Evolutionary conservation across 1,284 basidiomycete genomes (phyloP).

Genomic region (Melampsora abietis-canadensis): DNA sequence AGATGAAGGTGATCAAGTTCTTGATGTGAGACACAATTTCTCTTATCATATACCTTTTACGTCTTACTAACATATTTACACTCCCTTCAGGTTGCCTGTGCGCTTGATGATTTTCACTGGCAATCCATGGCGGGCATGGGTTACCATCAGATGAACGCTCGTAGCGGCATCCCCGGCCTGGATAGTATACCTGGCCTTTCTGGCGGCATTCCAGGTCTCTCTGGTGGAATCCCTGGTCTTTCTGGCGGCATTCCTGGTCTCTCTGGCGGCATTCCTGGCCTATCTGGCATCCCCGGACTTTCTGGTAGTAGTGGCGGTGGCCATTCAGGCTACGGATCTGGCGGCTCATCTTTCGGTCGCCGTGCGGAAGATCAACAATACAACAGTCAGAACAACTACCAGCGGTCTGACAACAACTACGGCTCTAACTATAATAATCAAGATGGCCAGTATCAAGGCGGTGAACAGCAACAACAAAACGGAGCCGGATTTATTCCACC

Average conservation of each 20-base stretch:
- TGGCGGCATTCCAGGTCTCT: neutral
- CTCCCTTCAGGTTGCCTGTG: neutral
- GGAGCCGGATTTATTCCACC: neutral
- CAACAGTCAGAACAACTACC: neutral
- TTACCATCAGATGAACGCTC: neutral
- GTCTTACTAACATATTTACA: neutral
- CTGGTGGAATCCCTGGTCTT: neutral
- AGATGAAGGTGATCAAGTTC: neutral
- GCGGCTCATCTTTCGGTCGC: neutral
- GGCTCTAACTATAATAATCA: neutral
- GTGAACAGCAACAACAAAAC: neutral
- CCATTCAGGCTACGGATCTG: neutral
- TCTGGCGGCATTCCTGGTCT: neutral
- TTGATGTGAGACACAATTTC: neutral
- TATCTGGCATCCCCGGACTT: no score
- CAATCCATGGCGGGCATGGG: neutral
- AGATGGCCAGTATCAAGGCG: neutral
- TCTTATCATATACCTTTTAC: neutral
- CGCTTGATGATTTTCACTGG: neutral
- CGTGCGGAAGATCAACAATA: neutral
- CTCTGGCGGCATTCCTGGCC: neutral
- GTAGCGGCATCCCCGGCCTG: neutral
- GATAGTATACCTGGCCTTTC: neutral
- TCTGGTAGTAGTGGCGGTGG: neutral
- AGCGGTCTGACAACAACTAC: neutral